Base-by-base conservation (phyloP, 176 grass and related monocot species). In the Cenchrus purpureus region DNA sequence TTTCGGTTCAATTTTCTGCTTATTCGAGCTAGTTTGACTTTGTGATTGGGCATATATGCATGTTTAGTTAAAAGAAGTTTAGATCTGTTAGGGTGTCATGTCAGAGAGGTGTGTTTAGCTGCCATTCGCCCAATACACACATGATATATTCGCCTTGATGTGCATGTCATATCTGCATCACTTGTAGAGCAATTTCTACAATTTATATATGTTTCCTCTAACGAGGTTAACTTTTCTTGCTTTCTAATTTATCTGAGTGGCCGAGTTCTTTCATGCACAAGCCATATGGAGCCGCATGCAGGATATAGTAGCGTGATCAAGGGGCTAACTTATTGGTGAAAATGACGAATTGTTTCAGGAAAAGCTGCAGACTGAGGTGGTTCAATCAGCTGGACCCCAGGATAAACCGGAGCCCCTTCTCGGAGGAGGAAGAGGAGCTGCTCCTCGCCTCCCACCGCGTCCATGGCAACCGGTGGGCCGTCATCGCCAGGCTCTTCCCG, bases 341-440 rank as follows among this genome's bases (percentile, higher is more conserved):
- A 91, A 80, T 84, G 89, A 70, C 63, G 29, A 78, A 48, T 56
- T 28, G 10, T 84, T 91, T 84, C 85, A 98, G 97, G 42, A 98
- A 98, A 82, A 98, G 97, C 81, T 98, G 97, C 83, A 92, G 97
- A 60, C 86, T 98, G 73, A 80, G 97, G 81, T 98, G 97, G 97
- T 98, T 94, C 91, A 98, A 98, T 65, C 97, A 98, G 84, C 81
- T 98, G 58, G 93, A 98, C 43, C 91, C 97, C 3, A 89, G 91
- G 79, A 98, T 98, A 68, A 98, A 94, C 88, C 80, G 93, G 82
- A 94, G 53, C 61, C 93, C 97, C 19, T 98, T 98, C 84, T 84
- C 97, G 44, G 89, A 94, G 82, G 93, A 98, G 57, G 97, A 98
- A 65, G 97, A 98, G 87, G 87, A 90, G 22, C 88, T 89, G 42